Evolutionary conservation across 2,329 filamentous ascomycete species (phyloP).

Genomic region (Aspergillus pseudoviridinutans): DNA sequence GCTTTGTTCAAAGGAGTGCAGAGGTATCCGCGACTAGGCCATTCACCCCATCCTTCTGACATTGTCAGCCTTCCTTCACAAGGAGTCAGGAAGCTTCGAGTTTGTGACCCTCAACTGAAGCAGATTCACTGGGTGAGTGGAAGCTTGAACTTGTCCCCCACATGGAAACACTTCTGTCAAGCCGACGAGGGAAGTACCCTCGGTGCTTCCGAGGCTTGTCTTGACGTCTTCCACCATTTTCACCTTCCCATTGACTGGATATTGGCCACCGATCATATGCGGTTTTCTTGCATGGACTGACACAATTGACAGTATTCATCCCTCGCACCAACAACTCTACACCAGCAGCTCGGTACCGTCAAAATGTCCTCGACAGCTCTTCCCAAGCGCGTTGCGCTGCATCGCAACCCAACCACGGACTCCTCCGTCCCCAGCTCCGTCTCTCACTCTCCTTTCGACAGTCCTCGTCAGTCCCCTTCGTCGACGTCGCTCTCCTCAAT

Average conservation of each 20-base stretch:
- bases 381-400: constrained; percentile 45
- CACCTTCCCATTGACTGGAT: background rate
- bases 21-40: background rate
- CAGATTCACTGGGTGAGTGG: constrained; percentile 1
- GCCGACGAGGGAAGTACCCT: background rate
- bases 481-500: constrained; percentile 91
- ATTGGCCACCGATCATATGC: too few species aligned
- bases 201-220: background rate
- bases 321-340: background rate
- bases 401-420: constrained; percentile 51
- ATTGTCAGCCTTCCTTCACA: background rate
- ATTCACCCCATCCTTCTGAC: background rate
- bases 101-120: background rate
- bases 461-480: constrained; percentile 64
- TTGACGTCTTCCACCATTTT: background rate
- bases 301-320: background rate
- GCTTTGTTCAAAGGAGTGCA: background rate
- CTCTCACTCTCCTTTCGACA: constrained; percentile 55
- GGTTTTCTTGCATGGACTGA: background rate
- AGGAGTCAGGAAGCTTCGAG: background rate
- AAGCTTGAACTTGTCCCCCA: background rate
- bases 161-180: background rate
- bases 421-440: constrained; percentile 54
- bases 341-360: background rate
- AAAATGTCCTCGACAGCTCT: constrained; percentile 50